Conservation (phyloP, 768 basidiomycete species). For the Mycena leptocephala region DNA sequence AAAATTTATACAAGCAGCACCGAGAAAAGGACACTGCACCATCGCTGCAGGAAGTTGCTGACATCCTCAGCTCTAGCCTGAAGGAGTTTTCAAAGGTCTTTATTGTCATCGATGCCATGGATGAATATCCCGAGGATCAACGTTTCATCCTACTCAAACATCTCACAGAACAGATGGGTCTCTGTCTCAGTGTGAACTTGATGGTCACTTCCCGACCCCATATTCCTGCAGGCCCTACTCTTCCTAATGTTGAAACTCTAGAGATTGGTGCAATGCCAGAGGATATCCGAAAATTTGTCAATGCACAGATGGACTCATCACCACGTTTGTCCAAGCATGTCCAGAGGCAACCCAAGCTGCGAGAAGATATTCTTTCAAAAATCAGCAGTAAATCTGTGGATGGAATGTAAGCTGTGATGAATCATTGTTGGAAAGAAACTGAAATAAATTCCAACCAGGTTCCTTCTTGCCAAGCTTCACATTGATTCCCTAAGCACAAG, state of each 20-base stretch:
- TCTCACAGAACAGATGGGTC: background rate
- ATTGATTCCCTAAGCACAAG: background rate
- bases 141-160: background rate
- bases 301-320: background rate
- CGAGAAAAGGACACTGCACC: background rate
- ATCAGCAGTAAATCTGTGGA: no score
- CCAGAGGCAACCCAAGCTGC: no score
- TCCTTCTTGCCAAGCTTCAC: background rate
- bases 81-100: background rate
- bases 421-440: background rate
- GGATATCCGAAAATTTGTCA: background rate
- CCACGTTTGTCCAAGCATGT: background rate
- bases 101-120: background rate
- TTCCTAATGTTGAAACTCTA: no score
- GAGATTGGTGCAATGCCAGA: background rate
- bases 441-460: background rate
- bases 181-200: background rate
- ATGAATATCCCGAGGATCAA: slow-evolving; percentile 3
- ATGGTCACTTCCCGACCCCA: no score
- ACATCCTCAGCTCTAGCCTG: background rate
- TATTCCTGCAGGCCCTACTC: background rate
- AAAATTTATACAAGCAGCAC: no score
- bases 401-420: no score
- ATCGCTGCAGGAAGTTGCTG: background rate
- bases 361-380: no score